Percentiles rank a stretch among this genome's conserved stretches.
phyloP scores from a whole-genome alignment of 1,284 basidiomycete genomes.

The Neonothopanus nambi region DNA sequence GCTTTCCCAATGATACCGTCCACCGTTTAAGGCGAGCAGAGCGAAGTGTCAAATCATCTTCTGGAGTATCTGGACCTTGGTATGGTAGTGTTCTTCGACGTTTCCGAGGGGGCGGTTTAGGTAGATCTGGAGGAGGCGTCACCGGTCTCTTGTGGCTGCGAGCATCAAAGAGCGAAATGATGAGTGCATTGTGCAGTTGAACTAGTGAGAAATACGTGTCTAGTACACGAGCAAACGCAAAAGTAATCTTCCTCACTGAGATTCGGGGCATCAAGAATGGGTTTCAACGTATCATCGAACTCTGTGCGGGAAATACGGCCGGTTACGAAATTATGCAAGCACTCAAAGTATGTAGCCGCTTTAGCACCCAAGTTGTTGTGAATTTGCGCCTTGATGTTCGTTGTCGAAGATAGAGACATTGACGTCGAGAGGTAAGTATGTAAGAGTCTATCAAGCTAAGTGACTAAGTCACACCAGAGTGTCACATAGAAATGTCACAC shows the following conservation, averaged over 20 bases:
- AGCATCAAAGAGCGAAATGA: slow-evolving; percentile 79
- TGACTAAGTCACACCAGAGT: too few relatives aligned
- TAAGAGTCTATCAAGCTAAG: too few relatives aligned
- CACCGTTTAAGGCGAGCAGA: slow-evolving; percentile 73
- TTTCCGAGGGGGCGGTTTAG: slow-evolving; percentile 69
- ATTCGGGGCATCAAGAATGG: slow-evolving; percentile 60
- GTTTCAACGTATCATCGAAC: slow-evolving; percentile 70
- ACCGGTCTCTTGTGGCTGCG: slow-evolving; percentile 67
- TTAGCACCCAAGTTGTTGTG: slow-evolving; percentile 59
- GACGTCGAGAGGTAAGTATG: too few relatives aligned
- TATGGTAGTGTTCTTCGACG: slow-evolving; percentile 71
- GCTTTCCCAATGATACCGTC: slow-evolving; percentile 68
- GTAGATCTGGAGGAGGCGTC: slow-evolving; percentile 57
- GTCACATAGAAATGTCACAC: too few relatives aligned
- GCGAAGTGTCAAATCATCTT: slow-evolving; percentile 52
- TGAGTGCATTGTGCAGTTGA: slow-evolving; percentile 77
- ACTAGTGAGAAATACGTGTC: slow-evolving; percentile 39
- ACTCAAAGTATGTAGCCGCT: slow-evolving; percentile 60
- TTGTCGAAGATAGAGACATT: slow-evolving; percentile 77
- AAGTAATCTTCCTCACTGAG: slow-evolving; percentile 43
- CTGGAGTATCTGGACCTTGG: slow-evolving; percentile 56
- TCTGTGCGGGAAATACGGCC: slow-evolving; percentile 70
- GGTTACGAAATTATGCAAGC: slow-evolving; percentile 64
- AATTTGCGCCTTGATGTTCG: slow-evolving; percentile 71
- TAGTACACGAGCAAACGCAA: background rate